Base-by-base conservation (phyloP, 1,284 basidiomycete genomes). In the Peniophora sp. region DNA sequence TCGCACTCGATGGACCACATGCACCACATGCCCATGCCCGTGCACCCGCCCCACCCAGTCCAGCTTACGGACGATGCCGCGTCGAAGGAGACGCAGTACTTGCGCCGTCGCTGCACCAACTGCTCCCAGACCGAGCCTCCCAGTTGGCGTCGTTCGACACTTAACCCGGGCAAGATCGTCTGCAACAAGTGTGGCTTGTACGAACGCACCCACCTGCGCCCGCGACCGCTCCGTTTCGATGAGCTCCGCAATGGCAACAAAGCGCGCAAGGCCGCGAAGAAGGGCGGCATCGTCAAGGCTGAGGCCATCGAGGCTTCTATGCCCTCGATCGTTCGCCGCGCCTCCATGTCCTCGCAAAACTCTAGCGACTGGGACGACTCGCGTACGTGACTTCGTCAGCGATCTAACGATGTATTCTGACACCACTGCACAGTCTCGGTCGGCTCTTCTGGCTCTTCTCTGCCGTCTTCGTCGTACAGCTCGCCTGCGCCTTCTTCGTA, bases 141-240 rank as follows among this genome's bases (percentile, higher is more conserved):
- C 2, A 84, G 81, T 24, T 91, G 88, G 88, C 82, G 88, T 47
- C 80, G 88, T 36, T 85, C 81, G 27, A 91, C 88, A 6, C 81
- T 91, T 62, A 89, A 88, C 67, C 87, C 86, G 2, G 88, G 88
- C 56, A 91, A 91, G 69, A 91, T 91, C 62, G 88, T 91, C 49
- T 91, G 88, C 76, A 91, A 91, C 77, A 91, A 91, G 72, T 91
- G 88, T 57, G 88, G 88, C 17, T 73, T 91, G 37, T 91, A 91
- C 64, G 88, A 91, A 67, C 85, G 88, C 61, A 91, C 88, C 12
- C 88, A 91, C 58, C 64, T 90, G 54, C 79, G 88, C 24, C 80
- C 88, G 6, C 76, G 88, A 14, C 88, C 88, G 12, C 73, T 88
- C 22, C 83, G 88, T 50, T 90, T 91, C 58, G 88, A 91, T 66